phyloP scores from a whole-genome alignment of 257 asterid species.

The Catharanthus roseus region DNA sequence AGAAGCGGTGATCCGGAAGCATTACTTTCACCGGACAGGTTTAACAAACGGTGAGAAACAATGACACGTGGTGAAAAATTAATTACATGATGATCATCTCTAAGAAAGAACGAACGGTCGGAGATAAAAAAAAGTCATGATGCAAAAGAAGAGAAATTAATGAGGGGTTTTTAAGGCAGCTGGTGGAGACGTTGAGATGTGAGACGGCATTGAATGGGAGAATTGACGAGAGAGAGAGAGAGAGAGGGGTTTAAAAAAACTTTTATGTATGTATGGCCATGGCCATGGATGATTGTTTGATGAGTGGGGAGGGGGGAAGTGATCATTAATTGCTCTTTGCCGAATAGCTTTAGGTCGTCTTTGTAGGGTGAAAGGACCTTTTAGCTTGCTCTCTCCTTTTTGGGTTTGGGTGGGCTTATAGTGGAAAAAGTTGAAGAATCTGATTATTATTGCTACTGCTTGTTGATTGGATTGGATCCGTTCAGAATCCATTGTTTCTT shows the following conservation, averaged over 20 bases:
- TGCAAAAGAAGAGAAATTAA: not conserved
- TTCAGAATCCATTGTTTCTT: too few species aligned
- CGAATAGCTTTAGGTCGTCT: too few species aligned
- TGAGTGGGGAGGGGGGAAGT: not conserved
- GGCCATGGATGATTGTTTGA: too few species aligned
- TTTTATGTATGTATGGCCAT: not conserved
- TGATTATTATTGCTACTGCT: too few species aligned
- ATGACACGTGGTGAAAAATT: constrained; percentile 47
- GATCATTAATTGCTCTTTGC: too few species aligned
- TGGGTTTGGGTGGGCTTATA: too few species aligned
- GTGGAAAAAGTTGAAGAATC: too few species aligned
- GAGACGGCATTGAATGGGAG: constrained; percentile 19
- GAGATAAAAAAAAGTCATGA: constrained; percentile 1
- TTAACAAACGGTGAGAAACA: constrained; percentile 54
- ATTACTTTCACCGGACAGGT: constrained; percentile 86
- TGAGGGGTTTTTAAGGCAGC: not conserved
- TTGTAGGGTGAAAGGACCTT: too few species aligned
- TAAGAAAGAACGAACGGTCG: constrained; percentile 3
- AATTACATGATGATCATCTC: not conserved
- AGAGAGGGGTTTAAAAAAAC: not conserved
- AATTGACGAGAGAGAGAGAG: constrained; percentile 14
- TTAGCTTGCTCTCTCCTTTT: too few species aligned
- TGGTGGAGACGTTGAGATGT: constrained; percentile 6
- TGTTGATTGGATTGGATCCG: too few species aligned
- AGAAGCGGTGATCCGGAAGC: constrained; percentile 98